Evolutionary conservation across 257 asterid species (phyloP), one percentile per base, ranked within the genome.

Genomic region (Mentha longifolia): DNA sequence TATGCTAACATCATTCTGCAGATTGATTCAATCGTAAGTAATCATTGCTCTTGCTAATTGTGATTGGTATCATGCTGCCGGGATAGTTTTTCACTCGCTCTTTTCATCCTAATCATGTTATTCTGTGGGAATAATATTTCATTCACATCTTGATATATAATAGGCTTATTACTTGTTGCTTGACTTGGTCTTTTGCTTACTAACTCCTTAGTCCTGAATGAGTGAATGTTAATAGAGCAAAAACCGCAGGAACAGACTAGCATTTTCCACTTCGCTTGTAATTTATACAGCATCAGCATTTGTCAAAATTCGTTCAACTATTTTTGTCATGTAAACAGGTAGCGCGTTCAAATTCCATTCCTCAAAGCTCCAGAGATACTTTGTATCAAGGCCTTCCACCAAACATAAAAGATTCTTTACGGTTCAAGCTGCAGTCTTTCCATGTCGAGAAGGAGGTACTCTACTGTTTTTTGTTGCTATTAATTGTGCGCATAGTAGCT

Each of bases 1-100:
- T 88, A 88, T 76, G 97, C 97, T 76, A 90, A 90, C 71, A 86
- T 90, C 67, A 78, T 90, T 75, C 90, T 90, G 76, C 82, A 80
- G 78, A 90, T 90, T 50, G 97, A 90, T 45, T 81, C 95, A 61
- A 84, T 90, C 79, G 97, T 90, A 82, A 88, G 86, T 68, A 33
- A 51, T 42, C 22, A 49, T 65, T 50, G 57, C 68, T 16, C 37
- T 20, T 11, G 33, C 19, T 35, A 54, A 28, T 17, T 11, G 20
- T 57, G 67, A 56, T 42, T 66, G 64, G 15, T 9, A 71, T 8
- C 15, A 41, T 45, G 46, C 17, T 6, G 13, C 39, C 46, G 14
- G 0, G 37, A 62, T 39, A 30, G 2, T 17, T 28, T 50, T 30
- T n/a, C 46, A 28, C 45, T 20, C 58, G 4, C 17, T 63, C n/a